A percentile compares a stretch with the other conserved stretches of the same genome.
These are phyloP conservation scores for Sugiyamaella floridensis DNA, from an alignment of 805 yeast species.

Conservation along the genomic window DNA sequence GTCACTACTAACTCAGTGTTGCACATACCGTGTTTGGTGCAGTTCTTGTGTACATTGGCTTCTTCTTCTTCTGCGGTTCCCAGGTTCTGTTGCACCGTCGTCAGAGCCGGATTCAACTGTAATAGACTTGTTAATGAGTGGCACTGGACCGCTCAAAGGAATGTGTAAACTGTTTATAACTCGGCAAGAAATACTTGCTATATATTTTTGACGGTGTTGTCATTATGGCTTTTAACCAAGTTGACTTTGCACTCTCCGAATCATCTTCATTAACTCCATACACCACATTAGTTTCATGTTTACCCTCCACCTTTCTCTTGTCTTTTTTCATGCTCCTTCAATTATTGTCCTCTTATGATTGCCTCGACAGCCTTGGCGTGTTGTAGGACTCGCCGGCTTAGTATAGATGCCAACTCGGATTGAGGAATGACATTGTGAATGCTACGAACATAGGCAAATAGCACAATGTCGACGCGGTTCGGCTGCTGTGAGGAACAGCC, in stretches of 20 bases:
- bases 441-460: neutral
- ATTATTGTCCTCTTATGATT: neutral
- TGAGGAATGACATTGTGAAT: neutral
- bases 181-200: too few relatives aligned
- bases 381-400: neutral
- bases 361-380: neutral
- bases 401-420: neutral
- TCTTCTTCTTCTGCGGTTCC: constrained; percentile 85
- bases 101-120: constrained; percentile 57
- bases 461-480: neutral
- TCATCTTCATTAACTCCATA: neutral
- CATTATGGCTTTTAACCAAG: too few relatives aligned
- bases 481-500: neutral
- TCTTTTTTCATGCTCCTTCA: neutral
- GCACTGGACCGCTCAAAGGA: too few relatives aligned
- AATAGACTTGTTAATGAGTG: constrained; percentile 11
- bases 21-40: constrained; percentile 89
- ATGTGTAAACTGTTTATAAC: too few relatives aligned
- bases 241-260: too few relatives aligned
- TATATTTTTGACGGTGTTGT: too few relatives aligned
- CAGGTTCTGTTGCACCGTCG: constrained; percentile 63
- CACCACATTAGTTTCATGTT: too few relatives aligned
- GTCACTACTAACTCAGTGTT: constrained; percentile 39
- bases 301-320: neutral
- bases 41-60: constrained; percentile 69